These are phyloP conservation scores for Aureobasidium sp. DNA, from an alignment of 2,329 filamentous ascomycete species.

Conservation along the genomic window DNA sequence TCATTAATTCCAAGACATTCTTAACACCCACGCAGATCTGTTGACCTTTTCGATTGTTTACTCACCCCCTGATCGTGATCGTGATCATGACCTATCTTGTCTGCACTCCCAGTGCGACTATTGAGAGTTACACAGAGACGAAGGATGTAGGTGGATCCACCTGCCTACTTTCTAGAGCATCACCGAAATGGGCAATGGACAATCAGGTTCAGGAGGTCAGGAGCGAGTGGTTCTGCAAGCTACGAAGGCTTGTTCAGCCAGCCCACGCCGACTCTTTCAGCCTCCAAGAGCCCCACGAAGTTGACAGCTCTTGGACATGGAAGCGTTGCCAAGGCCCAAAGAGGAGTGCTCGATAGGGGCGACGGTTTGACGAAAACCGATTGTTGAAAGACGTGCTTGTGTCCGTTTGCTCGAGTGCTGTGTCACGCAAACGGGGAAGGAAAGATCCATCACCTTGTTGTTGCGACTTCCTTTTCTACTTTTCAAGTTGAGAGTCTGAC, in stretches of 20 bases:
- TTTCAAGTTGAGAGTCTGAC: not conserved
- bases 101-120: conserved; percentile 1
- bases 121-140: not conserved
- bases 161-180: not conserved
- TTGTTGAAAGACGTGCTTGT: not conserved
- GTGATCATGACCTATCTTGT: not conserved
- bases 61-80: not conserved
- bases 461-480: not conserved
- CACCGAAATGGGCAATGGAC: not conserved
- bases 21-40: not conserved
- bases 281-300: not conserved
- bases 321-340: conserved; percentile 4
- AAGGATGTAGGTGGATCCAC: not conserved
- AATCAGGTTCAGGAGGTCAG: conserved; percentile 4
- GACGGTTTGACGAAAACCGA: not conserved
- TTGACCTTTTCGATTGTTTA: not conserved
- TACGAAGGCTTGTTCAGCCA: not conserved
- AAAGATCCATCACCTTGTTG: not conserved
- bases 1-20: not conserved
- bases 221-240: not conserved
- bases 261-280: not conserved
- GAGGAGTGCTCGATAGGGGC: not conserved
- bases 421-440: not conserved
- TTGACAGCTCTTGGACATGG: not conserved
- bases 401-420: not conserved